Evolutionary conservation across 108 stramenopile species (phyloP).

Genomic region (Fistulifera solaris): DNA sequence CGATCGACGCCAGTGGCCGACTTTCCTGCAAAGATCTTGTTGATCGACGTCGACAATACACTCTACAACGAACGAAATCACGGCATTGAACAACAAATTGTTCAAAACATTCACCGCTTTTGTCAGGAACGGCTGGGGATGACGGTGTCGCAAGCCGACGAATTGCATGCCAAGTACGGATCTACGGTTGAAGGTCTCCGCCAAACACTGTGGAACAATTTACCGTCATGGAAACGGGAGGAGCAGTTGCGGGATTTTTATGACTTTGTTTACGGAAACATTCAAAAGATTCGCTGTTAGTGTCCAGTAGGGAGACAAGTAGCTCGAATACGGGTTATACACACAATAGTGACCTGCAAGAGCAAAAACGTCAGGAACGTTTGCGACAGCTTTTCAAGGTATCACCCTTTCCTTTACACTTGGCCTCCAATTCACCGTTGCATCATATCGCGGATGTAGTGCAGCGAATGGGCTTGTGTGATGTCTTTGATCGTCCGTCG

Average conservation of each 20-base stretch:
- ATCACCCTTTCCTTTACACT: constrained; percentile 32
- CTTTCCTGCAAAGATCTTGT: neutral
- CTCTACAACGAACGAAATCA: constrained; percentile 49
- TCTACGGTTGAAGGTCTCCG: constrained; percentile 79
- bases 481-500: constrained; percentile 20
- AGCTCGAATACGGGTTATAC: constrained; percentile 49
- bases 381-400: constrained; percentile 10
- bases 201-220: constrained; percentile 22
- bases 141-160: constrained; percentile 45
- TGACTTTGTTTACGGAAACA: constrained; percentile 41
- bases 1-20: too few species aligned
- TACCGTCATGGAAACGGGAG: constrained; percentile 3
- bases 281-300: constrained; percentile 45
- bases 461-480: constrained; percentile 42
- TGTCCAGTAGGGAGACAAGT: neutral
- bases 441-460: constrained; percentile 50
- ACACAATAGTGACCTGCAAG: constrained; percentile 20
- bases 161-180: constrained; percentile 52
- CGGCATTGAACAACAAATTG: constrained; percentile 72
- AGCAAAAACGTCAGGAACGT: constrained; percentile 2
- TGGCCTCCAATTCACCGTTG: constrained; percentile 75
- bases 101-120: constrained; percentile 52
- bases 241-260: constrained; percentile 38
- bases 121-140: constrained; percentile 44
- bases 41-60: constrained; percentile 82